Evolutionary conservation across 768 basidiomycete species (phyloP), one percentile per base, ranked within the genome.

Genomic region (Mycena epipterygia): DNA sequence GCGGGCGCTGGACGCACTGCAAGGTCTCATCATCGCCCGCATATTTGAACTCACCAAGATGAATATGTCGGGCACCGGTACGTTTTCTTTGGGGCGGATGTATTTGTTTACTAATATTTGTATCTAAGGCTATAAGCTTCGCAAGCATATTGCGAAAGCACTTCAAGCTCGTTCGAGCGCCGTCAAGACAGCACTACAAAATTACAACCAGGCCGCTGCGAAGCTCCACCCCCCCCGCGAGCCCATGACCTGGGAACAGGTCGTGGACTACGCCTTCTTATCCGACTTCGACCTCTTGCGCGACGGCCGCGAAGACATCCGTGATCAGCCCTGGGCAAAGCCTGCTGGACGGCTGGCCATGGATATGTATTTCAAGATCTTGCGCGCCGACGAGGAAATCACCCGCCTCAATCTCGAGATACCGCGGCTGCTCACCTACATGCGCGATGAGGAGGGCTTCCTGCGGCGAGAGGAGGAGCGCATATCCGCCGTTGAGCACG

Each of bases 341-440:
- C 67, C 57, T 2, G 59, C 71, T 5, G 49, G 39, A 6, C 74
- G 68, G 2, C 25, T 57, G 0, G 68, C 73, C 0, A 65, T 75
- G 56, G 73, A 74, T 32, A 39, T 46, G n/a, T 56, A 73, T 41
- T 70, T 71, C 65, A 74, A 77, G 61, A 58, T 70, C 7, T 5
- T 30, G 3, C 64, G 66, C 5, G 74, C 78, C 9, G 14, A 29
- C 5, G 78, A 79, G 60, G 77, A 78, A 37, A 71, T 79, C 13
- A 21, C 21, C 0, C 23, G 67, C 12, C 67, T 76, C 0, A 72
- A 79, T 55, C 48, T 77, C 14, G 76, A 80, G 59, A 69, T 80
- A 11, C 51, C 27, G 0, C 41, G 74, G 4, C 44, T 79, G 0
- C 33, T 56, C 14, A 77, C 70, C 0, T 76, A 59, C 27, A 61